These are phyloP conservation scores for Tetrahymena malaccensis DNA, from an alignment of 73 alveolate genomes.

Conservation along the genomic window DNA sequence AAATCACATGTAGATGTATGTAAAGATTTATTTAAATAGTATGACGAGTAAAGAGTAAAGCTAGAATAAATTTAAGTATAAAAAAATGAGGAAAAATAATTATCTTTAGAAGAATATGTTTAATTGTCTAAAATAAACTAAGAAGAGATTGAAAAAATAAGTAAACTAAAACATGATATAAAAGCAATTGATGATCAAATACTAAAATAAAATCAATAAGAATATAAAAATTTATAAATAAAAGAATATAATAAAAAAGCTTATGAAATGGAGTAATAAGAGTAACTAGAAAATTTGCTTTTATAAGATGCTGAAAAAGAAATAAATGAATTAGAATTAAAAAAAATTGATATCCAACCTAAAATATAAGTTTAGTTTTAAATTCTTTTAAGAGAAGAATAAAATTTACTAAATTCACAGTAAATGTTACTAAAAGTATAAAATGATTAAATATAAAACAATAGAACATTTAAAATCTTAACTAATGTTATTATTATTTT, in stretches of 20 bases:
- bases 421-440: background rate
- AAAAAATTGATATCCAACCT: background rate
- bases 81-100: background rate
- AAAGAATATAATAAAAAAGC: background rate
- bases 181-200: background rate
- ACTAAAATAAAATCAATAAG: background rate
- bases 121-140: background rate
- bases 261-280: background rate
- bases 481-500: background rate
- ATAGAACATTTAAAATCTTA: background rate
- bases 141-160: background rate
- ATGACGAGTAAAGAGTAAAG: background rate
- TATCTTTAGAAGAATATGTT: background rate
- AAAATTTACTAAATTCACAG: background rate
- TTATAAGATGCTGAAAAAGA: background rate
- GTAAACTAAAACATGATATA: background rate
- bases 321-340: background rate
- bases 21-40: background rate
- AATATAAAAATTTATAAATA: background rate
- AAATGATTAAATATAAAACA: background rate
- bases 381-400: background rate
- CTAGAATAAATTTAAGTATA: background rate
- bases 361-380: background rate
- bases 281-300: background rate
- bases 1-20: background rate